Base-by-base conservation (phyloP, 2,329 filamentous ascomycete species). In the Xylaria sp. region DNA sequence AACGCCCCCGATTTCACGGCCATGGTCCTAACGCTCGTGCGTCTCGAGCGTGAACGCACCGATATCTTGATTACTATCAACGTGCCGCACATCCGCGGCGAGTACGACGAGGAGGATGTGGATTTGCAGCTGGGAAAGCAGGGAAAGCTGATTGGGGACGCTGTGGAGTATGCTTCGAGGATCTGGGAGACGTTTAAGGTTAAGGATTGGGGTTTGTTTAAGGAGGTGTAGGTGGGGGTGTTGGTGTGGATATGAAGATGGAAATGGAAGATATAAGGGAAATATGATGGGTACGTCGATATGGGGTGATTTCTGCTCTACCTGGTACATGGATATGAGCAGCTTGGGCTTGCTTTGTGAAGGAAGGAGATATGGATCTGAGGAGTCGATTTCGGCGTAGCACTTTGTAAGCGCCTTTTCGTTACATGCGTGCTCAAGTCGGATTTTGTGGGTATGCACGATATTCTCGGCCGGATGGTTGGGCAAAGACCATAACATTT, bases 21-120 rank as follows among this genome's bases (percentile, higher is more conserved):
- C 43, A 89, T 95, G 63, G 86, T 94, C 68, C 82, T 96, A 67
- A 87, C 92, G 15, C 81, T 97, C 42, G 79, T 97, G 60, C 84
- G 94, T 15, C 82, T 98, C 49, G 89, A 89, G 76, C 84, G 86
- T 71, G 84, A 93, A 73, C 82, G 82, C 60, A 94, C 94, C 1
- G 94, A 98, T 77, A 79, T 98, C 40, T 80, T 97, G 49, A 87
- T 97, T 65, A 91, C 91, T 42, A 87, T 97, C 73, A 97, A 97
- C 77, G 91, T 96, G 50, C 94, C 94, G 28, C 90, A 95, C 73
- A 89, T 92, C 69, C 83, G 86, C 69, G 89, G 89, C 65, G 87
- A 91, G 75, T 92, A 92, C 74, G 82, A 88, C 70, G 86, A 88
- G 75, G 88, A 89, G 8, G 88, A 92, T 33, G 86, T 94, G 15